Evolutionary conservation across 306 rosid genomes (phyloP).

Genomic region (Neltuma alba): DNA sequence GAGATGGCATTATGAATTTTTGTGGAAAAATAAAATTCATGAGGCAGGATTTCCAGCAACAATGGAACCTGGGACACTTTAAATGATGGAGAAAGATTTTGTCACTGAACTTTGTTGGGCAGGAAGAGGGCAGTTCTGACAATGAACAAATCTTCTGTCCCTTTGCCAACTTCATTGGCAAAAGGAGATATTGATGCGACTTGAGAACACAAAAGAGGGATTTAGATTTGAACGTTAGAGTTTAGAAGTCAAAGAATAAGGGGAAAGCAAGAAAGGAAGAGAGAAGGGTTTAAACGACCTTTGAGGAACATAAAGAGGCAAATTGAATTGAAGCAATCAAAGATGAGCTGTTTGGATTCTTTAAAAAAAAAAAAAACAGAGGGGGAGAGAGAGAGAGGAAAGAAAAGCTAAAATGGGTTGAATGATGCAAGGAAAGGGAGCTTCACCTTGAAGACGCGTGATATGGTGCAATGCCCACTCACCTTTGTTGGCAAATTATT

Average conservation of each 20-base stretch:
- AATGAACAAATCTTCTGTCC: not conserved
- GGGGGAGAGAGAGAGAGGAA: slow-evolving; percentile 28
- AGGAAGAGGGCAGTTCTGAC: not conserved
- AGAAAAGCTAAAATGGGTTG: slow-evolving; percentile 45
- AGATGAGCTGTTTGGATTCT: slow-evolving; percentile 33
- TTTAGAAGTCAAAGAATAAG: slow-evolving; percentile 32
- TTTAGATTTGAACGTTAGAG: not conserved
- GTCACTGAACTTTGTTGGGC: not conserved
- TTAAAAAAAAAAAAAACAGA: slow-evolving; percentile 22
- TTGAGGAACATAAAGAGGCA: not conserved
- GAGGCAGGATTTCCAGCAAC: not conserved
- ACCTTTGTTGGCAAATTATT: slow-evolving; percentile 9
- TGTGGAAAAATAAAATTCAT: not conserved
- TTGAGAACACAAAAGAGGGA: not conserved
- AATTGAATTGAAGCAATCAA: slow-evolving; percentile 18
- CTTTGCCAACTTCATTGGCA: not conserved
- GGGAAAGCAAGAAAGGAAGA: not conserved
- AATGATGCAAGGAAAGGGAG: not conserved
- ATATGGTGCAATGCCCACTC: slow-evolving; percentile 39
- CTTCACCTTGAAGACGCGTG: not conserved
- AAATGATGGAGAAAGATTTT: not conserved
- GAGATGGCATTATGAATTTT: not conserved
- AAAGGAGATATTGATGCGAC: not conserved
- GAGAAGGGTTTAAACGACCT: slow-evolving; percentile 29
- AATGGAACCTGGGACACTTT: not conserved